Base-by-base conservation (phyloP, 441 rosid species). In the California macrophylla region DNA sequence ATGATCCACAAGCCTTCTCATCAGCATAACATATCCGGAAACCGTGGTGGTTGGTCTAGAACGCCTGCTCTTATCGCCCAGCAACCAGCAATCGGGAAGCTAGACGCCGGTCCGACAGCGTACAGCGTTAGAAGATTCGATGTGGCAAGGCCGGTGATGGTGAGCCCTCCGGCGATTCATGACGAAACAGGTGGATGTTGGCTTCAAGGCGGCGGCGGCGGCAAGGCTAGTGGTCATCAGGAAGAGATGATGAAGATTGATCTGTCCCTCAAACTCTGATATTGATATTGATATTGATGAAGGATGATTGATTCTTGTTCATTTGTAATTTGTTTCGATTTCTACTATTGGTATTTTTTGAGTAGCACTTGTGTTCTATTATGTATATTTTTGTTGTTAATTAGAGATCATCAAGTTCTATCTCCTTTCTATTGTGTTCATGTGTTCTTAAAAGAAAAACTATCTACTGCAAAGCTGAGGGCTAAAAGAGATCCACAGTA, bases 261-360 rank as follows among this genome's bases (percentile, higher is more conserved):
- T 74, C 76, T 90, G 70, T 84, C 93, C 62, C 93, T 91, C 66
- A 91, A 83, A 84, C 97, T 89, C 69, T 91, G 66, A 81, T 23
- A 64, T 54, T 52, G 52, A 32, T 32, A 32, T n/a, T n/a, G n/a
- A n/a, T n/a, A 65, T 64, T 23, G 23, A 52, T 66, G 7, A 38
- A 71, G 61, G 23, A 71, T 40, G 23, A 71, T 63, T 54, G 25
- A 25, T 45, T 65, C 15, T 66, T 21, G 67, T 66, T 20, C 10
- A 69, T 21, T 64, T 32, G 24, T 60, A 26, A 32, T 16, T 68
- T 45, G 25, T n/a, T 18, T 38, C 13, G 8, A 6, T 12, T 38
- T 7, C 36, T 38, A 38, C 42, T 36, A 47, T 20, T 66, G 40
- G 36, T 42, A 47, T 69, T 30, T 56, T 38, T 30, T 15, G 36